Evolutionary conservation across 768 basidiomycete species (phyloP).

Genomic region (Hericium coralloides): DNA sequence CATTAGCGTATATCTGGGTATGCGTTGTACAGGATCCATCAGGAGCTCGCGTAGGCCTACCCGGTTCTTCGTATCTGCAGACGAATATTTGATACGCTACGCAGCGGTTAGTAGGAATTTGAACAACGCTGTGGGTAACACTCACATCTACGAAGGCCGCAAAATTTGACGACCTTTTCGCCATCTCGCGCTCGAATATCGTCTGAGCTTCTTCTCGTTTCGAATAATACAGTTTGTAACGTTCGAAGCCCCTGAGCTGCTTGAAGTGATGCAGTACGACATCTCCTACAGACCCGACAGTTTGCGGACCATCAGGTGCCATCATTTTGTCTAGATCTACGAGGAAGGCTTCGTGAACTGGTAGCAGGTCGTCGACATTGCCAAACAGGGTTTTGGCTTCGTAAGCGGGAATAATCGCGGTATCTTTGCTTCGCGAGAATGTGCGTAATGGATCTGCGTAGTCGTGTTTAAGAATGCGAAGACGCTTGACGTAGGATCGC

Average conservation of each 20-base stretch:
- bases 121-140: constrained; percentile 7
- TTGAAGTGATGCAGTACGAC: constrained; percentile 84
- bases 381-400: constrained; percentile 92
- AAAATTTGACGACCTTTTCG: constrained; percentile 76
- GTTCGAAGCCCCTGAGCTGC: constrained; percentile 75
- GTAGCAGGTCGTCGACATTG: constrained; percentile 83
- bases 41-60: constrained; percentile 85
- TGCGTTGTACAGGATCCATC: constrained; percentile 95
- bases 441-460: constrained; percentile 88
- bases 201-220: constrained; percentile 89
- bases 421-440: constrained; percentile 78
- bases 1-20: constrained; percentile 89
- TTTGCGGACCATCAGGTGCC: constrained; percentile 44
- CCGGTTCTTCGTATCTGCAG: constrained; percentile 64
- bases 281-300: constrained; percentile 68
- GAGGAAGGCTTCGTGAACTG: constrained; percentile 85
- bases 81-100: constrained; percentile 85
- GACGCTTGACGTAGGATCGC: constrained; percentile 76
- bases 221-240: constrained; percentile 84
- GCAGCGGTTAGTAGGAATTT: background rate
- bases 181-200: constrained; percentile 78
- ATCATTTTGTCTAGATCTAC: constrained; percentile 75
- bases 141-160: constrained; percentile 81
- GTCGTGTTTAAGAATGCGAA: constrained; percentile 74
- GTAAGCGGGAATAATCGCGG: constrained; percentile 80